Evolutionary conservation across 768 basidiomycete species (phyloP).

Genomic region (Naematelia encephala): DNA sequence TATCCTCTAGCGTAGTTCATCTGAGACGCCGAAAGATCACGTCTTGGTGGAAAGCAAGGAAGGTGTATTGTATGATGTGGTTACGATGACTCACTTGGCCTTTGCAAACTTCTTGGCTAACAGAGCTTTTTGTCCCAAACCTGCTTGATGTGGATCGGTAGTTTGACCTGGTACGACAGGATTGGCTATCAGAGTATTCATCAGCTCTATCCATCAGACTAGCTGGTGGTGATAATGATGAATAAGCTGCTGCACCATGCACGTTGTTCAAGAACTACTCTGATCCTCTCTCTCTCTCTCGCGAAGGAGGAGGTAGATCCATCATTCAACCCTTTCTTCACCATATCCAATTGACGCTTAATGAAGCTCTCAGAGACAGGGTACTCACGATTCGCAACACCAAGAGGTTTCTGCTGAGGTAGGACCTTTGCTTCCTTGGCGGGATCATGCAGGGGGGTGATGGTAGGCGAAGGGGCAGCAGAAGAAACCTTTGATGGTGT

Average conservation of each 20-base stretch:
- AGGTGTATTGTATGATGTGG: not conserved
- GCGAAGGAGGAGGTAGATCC: not conserved
- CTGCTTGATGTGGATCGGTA: constrained; percentile 29
- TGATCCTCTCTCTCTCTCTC: too few relatives aligned
- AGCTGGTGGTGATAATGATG: too few relatives aligned
- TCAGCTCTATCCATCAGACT: too few relatives aligned
- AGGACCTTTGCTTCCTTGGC: constrained; percentile 44
- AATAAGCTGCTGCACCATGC: too few relatives aligned
- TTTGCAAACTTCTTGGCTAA: constrained; percentile 92
- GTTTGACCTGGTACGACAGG: constrained; percentile 45
- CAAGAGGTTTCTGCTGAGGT: constrained; percentile 41
- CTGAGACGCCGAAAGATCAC: not conserved
- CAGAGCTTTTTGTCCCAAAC: constrained; percentile 81
- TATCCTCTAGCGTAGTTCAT: not conserved
- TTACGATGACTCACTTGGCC: constrained; percentile 62
- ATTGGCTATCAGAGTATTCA: too few relatives aligned
- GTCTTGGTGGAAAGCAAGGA: not conserved
- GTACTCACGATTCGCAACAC: constrained; percentile 49
- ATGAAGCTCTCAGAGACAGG: too few relatives aligned
- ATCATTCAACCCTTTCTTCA: not conserved
- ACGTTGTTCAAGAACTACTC: too few relatives aligned
- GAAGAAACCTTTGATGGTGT: not conserved
- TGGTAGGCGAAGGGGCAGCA: constrained; percentile 36
- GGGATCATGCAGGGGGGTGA: constrained; percentile 51
- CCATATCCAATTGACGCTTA: not conserved